Evolutionary conservation across 306 rosid genomes (phyloP), one percentile per base, ranked within the genome.

Genomic region (Aeschynomene evenia): DNA sequence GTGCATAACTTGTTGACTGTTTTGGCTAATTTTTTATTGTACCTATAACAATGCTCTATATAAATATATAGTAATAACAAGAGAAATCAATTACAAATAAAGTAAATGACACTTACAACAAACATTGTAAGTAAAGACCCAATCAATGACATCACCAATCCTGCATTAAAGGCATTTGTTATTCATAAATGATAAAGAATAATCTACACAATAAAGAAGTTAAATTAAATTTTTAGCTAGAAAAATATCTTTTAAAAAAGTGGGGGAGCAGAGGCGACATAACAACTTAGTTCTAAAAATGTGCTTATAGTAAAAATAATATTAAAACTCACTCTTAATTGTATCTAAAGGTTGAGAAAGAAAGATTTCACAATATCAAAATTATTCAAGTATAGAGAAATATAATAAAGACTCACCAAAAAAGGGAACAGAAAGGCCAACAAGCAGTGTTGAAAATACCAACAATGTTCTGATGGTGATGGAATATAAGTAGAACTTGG

Each of bases 121-220:
- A 94, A 94, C 97, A 94, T 94, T 51, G 98, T 88, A 73, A 94
- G 85, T 63, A 85, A 69, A 64, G 98, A 94, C 52, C 98, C 98
- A 14, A 82, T 90, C 66, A 94, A 72, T 8, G 98, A 83, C 98
- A 94, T 87, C 52, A 94, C 89, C 71, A 94, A 87, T 72, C 94
- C 98, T 92, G 88, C 70, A 18, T 68, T 33, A 54, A 74, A 65
- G 52, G 50, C 37, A 59, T 64, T 66, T 66, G 59, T 9, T 10
- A 13, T 18, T 72, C 48, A 48, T 24, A 21, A 34, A 73, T n/a
- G n/a, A n/a, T n/a, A n/a, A n/a, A n/a, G n/a, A n/a, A n/a, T n/a
- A n/a, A n/a, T n/a, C n/a, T n/a, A 51, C 37, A 55, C 13, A 59
- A 72, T 21, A 46, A 46, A 26, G 11, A 20, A 36, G 19, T 14